Base-by-base conservation (phyloP, 139 green algal species). In the Ostreobium quekettii region DNA sequence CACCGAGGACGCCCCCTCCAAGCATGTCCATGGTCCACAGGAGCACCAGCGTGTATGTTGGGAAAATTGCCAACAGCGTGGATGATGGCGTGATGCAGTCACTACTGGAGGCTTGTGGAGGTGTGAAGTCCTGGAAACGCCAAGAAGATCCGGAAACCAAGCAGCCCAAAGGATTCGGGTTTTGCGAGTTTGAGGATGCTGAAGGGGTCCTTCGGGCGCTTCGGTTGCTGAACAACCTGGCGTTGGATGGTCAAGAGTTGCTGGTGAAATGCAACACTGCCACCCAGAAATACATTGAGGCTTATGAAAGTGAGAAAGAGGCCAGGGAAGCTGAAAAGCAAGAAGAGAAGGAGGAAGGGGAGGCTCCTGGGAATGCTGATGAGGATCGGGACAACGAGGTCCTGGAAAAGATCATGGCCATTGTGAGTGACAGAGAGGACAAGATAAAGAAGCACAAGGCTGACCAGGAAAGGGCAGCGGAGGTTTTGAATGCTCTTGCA, bases 81-180 rank as follows among this genome's bases (percentile, higher is more conserved):
- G 74, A 87, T 2, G 83, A 90, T 7, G 24, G 63, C 0, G 62
- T 87, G 1, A 73, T 97, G 1, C 37, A 48, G 30, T 71, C 70
- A 33, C 71, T 97, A 49, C 79, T 97, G 39, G 84, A 92, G 56
- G 85, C 83, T 15, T 97, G 92, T 71, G 90, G 92, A 0, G 31
- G 67, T 1, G 39, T 96, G 6, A 85, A 84, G 57, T 86, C 76
- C 32, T 97, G 91, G 92, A 96, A 97, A 76, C 83, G 86, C 0
- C 77, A 86, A 11, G 48, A 83, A 67, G 90, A 97, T 59, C 83
- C 89, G 1, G 80, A 84, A 2, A 95, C 75, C 0, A 76, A 83
- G 31, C 59, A 73, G 39, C 73, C 73, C 36, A 97, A 97, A 67
- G 87, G 85, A 6, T 97, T 97, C 81, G 91, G 91, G 26, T 97